Percentiles rank a stretch among this genome's conserved stretches.
Evolutionary conservation across 2,329 filamentous ascomycete genomes (phyloP).

Genomic region (Teratosphaeria gauchensis): DNA sequence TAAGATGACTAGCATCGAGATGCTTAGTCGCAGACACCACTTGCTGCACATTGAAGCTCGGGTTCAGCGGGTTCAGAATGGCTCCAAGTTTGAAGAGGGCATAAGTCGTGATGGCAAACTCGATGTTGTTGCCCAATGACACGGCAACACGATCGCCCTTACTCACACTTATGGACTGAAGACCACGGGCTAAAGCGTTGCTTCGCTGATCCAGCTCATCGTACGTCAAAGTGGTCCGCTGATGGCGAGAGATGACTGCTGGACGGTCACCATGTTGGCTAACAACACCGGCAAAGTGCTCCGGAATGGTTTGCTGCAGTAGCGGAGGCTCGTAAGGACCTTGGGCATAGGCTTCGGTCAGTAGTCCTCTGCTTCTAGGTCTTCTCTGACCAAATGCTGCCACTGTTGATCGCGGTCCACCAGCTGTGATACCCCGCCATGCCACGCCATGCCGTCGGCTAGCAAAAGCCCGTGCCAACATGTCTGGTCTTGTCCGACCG

Average conservation of each 20-base stretch:
- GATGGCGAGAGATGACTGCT: conserved; percentile 53
- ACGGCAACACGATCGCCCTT: conserved; percentile 82
- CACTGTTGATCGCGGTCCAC: not conserved
- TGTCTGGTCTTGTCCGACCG: conserved; percentile 4
- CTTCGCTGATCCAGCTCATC: conserved; percentile 63
- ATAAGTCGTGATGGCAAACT: conserved; percentile 79
- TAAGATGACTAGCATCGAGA: conserved; percentile 60
- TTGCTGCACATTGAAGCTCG: conserved; percentile 72
- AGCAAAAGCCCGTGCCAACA: conserved; percentile 14
- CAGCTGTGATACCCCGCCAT: not conserved
- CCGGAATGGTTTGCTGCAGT: conserved; percentile 57
- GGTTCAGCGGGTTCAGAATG: conserved; percentile 83
- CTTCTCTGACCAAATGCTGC: not conserved
- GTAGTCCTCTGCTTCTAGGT: conserved; percentile 6
- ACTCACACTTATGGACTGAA: conserved; percentile 58
- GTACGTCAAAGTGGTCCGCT: conserved; percentile 62
- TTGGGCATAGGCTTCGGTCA: conserved; percentile 21
- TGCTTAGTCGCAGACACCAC: conserved; percentile 69
- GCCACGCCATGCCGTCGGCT: conserved; percentile 6
- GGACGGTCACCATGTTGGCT: conserved; percentile 53
- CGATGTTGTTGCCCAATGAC: conserved; percentile 73
- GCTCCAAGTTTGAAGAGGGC: conserved; percentile 91
- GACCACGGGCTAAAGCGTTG: conserved; percentile 62
- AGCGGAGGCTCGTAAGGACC: conserved; percentile 50
- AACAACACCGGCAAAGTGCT: conserved; percentile 62